These are phyloP conservation scores for Fusarium agapanthi DNA, from an alignment of 2,329 filamentous ascomycete genomes.

Conservation along the genomic window DNA sequence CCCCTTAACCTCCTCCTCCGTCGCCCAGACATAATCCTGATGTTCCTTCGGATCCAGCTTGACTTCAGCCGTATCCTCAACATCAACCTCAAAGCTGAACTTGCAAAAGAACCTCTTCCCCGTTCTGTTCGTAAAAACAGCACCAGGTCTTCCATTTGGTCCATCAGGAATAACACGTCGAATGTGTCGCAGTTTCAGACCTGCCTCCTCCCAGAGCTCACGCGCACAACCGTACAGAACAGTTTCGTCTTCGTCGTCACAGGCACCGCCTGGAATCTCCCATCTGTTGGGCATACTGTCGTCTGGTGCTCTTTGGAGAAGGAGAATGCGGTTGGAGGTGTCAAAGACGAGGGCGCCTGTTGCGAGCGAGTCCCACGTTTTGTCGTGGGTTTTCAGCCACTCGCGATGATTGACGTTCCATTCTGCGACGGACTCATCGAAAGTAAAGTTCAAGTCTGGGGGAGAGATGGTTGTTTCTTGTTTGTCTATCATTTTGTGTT, in stretches of 20 bases:
- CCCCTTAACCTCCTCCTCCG: slow-evolving; percentile 48
- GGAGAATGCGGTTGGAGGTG: slow-evolving; percentile 48
- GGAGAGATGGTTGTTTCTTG: neutral
- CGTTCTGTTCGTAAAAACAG: slow-evolving; percentile 47
- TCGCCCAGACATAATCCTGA: slow-evolving; percentile 51
- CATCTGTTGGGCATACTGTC: slow-evolving; percentile 57
- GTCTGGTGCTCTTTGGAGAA: slow-evolving; percentile 56
- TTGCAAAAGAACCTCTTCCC: slow-evolving; percentile 44
- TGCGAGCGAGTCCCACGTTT: slow-evolving; percentile 45
- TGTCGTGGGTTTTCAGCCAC: slow-evolving; percentile 39
- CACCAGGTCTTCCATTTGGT: slow-evolving; percentile 27
- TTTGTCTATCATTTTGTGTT: slow-evolving; percentile 17
- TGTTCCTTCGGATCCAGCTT: slow-evolving; percentile 53
- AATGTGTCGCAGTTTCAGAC: slow-evolving; percentile 47
- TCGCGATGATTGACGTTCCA: slow-evolving; percentile 38
- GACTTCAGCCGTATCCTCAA: slow-evolving; percentile 40
- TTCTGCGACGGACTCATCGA: slow-evolving; percentile 33
- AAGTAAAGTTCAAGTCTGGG: slow-evolving; percentile 33
- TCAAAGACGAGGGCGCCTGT: slow-evolving; percentile 50
- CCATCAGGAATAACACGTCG: slow-evolving; percentile 44
- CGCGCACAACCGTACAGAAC: slow-evolving; percentile 56
- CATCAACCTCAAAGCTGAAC: slow-evolving; percentile 51
- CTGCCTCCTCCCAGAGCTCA: slow-evolving; percentile 60
- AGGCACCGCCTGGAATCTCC: slow-evolving; percentile 60
- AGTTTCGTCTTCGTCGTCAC: slow-evolving; percentile 52